phyloP scores from a whole-genome alignment of 768 basidiomycete genomes.

The Russula foetens region DNA sequence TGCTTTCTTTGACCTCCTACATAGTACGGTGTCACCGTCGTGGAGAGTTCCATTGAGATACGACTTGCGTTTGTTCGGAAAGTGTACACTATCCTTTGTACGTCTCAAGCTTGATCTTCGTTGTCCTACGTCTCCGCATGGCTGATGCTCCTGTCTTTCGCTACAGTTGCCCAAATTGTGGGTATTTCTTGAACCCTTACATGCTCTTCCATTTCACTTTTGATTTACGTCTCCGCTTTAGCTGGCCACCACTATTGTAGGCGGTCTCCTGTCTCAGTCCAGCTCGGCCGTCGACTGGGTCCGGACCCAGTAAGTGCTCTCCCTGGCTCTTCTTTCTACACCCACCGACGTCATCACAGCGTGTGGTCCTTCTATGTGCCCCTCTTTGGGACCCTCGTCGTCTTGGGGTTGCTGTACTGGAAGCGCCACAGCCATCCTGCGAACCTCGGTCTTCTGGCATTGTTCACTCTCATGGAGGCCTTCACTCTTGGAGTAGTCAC shows the following conservation, averaged over 20 bases:
- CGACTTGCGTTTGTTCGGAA: slow-evolving; percentile 84
- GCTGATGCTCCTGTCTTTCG: not conserved
- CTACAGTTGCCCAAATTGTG: slow-evolving; percentile 66
- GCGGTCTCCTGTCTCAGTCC: slow-evolving; percentile 61
- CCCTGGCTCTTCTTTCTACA: not conserved
- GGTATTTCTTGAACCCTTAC: slow-evolving; percentile 18
- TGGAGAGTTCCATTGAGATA: slow-evolving; percentile 70
- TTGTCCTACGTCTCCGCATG: not conserved
- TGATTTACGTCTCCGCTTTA: slow-evolving; percentile 20
- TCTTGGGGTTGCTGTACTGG: slow-evolving; percentile 79
- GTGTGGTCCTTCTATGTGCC: slow-evolving; percentile 76
- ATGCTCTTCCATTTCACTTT: not conserved
- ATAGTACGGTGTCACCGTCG: slow-evolving; percentile 75
- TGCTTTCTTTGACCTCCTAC: slow-evolving; percentile 16
- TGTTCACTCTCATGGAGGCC: slow-evolving; percentile 89
- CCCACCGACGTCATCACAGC: slow-evolving; percentile 30
- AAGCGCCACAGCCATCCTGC: slow-evolving; percentile 86
- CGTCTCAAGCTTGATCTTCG: slow-evolving; percentile 26
- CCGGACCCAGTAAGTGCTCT: slow-evolving; percentile 49
- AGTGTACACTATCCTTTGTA: slow-evolving; percentile 84
- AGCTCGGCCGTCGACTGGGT: slow-evolving; percentile 59
- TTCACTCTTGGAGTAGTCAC: slow-evolving; percentile 83
- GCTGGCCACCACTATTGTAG: slow-evolving; percentile 74
- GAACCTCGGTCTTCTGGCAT: slow-evolving; percentile 76
- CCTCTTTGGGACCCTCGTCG: slow-evolving; percentile 69